These are phyloP conservation scores for Eimeria acervulina DNA, from an alignment of 169 alveolate species.

Conservation along the genomic window DNA sequence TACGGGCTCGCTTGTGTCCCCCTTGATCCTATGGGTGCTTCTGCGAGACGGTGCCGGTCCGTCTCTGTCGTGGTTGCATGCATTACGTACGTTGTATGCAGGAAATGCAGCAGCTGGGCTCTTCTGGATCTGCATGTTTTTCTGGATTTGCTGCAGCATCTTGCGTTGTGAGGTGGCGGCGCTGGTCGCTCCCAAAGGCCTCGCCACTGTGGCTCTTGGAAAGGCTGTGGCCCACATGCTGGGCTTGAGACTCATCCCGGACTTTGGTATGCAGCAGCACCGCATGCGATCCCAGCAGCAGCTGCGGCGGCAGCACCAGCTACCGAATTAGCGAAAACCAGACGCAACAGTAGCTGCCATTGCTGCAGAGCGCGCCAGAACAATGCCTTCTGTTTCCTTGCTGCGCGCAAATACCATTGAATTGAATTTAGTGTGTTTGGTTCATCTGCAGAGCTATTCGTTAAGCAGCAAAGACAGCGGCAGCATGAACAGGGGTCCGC, in stretches of 20 bases:
- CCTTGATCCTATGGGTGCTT: neutral
- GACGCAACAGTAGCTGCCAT: neutral
- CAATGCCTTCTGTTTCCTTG: neutral
- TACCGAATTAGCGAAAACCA: neutral
- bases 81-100: neutral
- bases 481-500: constrained; percentile 28
- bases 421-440: neutral
- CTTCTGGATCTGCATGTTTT: neutral
- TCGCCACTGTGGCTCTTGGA: constrained; percentile 20
- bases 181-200: constrained; percentile 63
- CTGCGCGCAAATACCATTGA: neutral
- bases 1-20: neutral
- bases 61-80: neutral
- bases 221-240: constrained; percentile 20
- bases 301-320: constrained; percentile 5
- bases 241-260: constrained; percentile 60
- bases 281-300: neutral
- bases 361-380: neutral
- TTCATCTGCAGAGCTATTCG: constrained; percentile 50
- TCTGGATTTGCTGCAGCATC: constrained; percentile 43
- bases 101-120: neutral
- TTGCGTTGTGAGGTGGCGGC: constrained; percentile 54
- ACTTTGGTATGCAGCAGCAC: constrained; percentile 57
- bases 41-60: neutral
- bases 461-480: constrained; percentile 46